phyloP scores from a whole-genome alignment of 1,284 basidiomycete genomes.

The Serendipita sp. region DNA sequence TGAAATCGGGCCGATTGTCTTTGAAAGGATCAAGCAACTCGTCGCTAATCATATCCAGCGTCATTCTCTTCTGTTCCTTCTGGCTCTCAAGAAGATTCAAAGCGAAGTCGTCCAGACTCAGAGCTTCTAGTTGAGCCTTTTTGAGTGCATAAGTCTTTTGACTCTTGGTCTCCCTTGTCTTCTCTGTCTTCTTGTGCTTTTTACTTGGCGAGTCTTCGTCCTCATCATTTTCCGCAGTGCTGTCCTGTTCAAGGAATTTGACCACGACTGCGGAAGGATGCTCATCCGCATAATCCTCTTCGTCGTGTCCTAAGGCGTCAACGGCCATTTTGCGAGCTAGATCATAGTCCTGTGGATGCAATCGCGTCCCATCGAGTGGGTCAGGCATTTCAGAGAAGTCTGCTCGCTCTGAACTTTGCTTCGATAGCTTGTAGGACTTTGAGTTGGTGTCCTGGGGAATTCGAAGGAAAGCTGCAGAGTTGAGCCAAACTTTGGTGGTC shows the following conservation, averaged over 20 bases:
- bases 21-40: slow-evolving; percentile 81
- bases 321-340: slow-evolving; percentile 97
- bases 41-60: slow-evolving; percentile 74
- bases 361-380: slow-evolving; percentile 87
- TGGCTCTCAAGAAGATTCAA: slow-evolving; percentile 77
- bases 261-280: slow-evolving; percentile 79
- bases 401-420: slow-evolving; percentile 20
- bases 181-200: not conserved
- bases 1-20: slow-evolving; percentile 64
- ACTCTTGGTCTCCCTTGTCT: not conserved
- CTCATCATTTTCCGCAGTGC: slow-evolving; percentile 53
- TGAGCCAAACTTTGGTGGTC: slow-evolving; percentile 79
- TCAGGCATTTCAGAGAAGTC: slow-evolving; percentile 62
- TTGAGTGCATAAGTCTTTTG: not conserved
- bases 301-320: slow-evolving; percentile 88
- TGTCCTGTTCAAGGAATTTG: slow-evolving; percentile 72
- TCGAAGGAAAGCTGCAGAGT: slow-evolving; percentile 80
- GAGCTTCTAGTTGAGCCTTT: slow-evolving; percentile 44
- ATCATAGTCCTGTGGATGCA: slow-evolving; percentile 97
- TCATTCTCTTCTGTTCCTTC: slow-evolving; percentile 75
- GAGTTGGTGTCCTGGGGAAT: slow-evolving; percentile 60
- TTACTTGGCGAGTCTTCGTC: not conserved
- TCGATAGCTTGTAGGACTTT: slow-evolving; percentile 47
- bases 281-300: slow-evolving; percentile 83
- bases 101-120: slow-evolving; percentile 95